Evolutionary conservation across 225 moss, liverwort and hornwort species (phyloP).

Genomic region (Lunularia cruciata): DNA sequence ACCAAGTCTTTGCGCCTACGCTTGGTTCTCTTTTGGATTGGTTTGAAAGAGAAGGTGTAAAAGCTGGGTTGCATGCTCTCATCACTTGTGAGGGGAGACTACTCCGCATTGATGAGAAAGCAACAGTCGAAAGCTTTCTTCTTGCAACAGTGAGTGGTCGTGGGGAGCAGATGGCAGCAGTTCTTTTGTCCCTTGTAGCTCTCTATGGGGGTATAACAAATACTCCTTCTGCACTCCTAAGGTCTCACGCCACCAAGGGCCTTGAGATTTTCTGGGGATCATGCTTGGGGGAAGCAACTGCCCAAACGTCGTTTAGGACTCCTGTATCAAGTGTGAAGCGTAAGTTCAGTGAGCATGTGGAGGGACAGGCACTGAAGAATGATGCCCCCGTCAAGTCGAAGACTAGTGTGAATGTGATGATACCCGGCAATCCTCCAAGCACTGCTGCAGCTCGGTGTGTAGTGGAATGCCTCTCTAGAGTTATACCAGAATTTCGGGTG

Average conservation of each 20-base stretch:
- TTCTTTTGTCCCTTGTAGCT: conserved; percentile 65
- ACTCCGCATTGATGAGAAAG: conserved; percentile 61
- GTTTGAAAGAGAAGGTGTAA: conserved; percentile 61
- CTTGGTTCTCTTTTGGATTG: conserved; percentile 77
- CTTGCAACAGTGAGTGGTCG: conserved; percentile 56
- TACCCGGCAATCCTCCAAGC: conserved; percentile 19
- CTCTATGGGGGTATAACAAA: conserved; percentile 65
- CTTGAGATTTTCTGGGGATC: conserved; percentile 58
- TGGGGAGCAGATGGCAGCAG: conserved; percentile 53
- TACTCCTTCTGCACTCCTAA: conserved; percentile 71
- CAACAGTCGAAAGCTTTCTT: conserved; percentile 62
- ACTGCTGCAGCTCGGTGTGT: conserved; percentile 45
- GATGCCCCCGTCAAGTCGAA: conserved; percentile 14
- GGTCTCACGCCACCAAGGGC: conserved; percentile 69
- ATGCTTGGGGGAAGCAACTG: conserved; percentile 29
- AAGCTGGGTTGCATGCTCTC: conserved; percentile 50
- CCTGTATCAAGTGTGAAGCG: conserved; percentile 15
- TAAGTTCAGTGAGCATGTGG: conserved; percentile 19
- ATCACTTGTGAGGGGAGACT: conserved; percentile 59
- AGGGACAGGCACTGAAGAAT: conserved; percentile 19
- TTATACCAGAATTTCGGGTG: conserved; percentile 60
- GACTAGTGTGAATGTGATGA: not conserved
- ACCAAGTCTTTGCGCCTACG: conserved; percentile 69
- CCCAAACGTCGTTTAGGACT: conserved; percentile 10
- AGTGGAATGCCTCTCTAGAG: conserved; percentile 56